These are phyloP conservation scores for Sarcodon aspratus DNA, from an alignment of 768 basidiomycete species.

Conservation along the genomic window DNA sequence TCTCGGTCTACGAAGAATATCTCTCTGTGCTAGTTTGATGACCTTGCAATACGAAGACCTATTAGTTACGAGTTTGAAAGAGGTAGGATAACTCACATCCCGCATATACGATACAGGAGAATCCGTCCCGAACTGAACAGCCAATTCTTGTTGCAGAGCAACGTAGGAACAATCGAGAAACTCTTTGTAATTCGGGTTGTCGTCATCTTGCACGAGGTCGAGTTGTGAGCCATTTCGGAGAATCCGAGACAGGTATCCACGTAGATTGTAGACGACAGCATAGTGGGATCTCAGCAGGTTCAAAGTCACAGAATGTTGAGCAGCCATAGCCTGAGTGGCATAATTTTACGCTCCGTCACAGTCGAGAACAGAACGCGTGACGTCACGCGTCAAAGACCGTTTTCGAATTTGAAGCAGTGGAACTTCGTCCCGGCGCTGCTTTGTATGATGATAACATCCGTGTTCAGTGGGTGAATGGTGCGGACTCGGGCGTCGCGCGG, in stretches of 20 bases:
- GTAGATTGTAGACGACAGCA: conserved; percentile 8
- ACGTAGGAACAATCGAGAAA: conserved; percentile 39
- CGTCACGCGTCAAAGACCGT: no score
- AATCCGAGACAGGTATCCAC: conserved; percentile 4
- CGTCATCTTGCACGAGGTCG: conserved; percentile 3
- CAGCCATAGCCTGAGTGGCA: no score
- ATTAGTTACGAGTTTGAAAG: neutral
- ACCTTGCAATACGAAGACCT: conserved; percentile 25
- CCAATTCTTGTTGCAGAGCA: conserved; percentile 18
- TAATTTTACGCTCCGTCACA: no score
- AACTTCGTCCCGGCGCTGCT: no score
- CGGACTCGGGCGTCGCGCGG: no score
- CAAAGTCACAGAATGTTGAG: no score
- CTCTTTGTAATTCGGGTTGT: conserved; percentile 4
- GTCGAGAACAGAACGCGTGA: no score
- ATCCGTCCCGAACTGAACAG: conserved; percentile 9
- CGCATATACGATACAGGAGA: conserved; percentile 39
- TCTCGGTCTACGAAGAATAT: conserved; percentile 29
- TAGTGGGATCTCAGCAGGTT: conserved; percentile 9
- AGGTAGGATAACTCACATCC: conserved; percentile 27
- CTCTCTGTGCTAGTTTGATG: conserved; percentile 49
- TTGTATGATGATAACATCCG: no score
- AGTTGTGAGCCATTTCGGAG: neutral
- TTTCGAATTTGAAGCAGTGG: no score
- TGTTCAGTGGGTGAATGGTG: no score